These are phyloP conservation scores for Phyllosticta ampelicida DNA, from an alignment of 2,329 filamentous ascomycete species.

Conservation along the genomic window DNA sequence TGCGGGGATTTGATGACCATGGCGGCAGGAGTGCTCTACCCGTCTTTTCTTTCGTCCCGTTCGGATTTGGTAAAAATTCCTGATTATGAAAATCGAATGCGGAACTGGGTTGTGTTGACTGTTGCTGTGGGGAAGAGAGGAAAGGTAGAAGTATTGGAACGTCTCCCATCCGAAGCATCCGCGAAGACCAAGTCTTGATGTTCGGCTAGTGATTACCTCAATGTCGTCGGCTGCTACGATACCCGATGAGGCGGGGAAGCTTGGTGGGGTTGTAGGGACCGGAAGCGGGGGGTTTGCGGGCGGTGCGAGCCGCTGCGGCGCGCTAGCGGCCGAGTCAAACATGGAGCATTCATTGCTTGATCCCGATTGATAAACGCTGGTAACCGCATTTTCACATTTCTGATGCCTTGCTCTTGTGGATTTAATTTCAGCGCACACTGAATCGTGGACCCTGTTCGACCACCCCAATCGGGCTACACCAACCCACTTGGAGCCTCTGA, in stretches of 20 bases:
- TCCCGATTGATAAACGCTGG: not conserved
- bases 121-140: too few species aligned
- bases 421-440: too few species aligned
- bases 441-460: too few species aligned
- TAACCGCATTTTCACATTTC: not conserved
- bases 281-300: conserved; percentile 27
- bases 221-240: not conserved
- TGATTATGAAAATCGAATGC: not conserved
- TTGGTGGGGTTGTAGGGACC: conserved; percentile 25
- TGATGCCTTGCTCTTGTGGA: not conserved
- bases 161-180: not conserved
- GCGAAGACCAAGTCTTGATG: not conserved
- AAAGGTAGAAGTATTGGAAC: not conserved
- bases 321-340: not conserved
- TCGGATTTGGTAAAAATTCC: not conserved
- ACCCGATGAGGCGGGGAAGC: not conserved
- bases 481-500: too few species aligned
- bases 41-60: not conserved
- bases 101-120: too few species aligned
- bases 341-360: not conserved
- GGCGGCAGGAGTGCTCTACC: not conserved
- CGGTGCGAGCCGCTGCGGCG: conserved; percentile 16
- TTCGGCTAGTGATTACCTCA: not conserved
- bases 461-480: too few species aligned
- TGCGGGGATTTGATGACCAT: conserved; percentile 67